Percentiles rank a stretch among this genome's conserved stretches.
Conservation (phyloP, 768 basidiomycete species). For the Xerocomellus amylosporus region DNA sequence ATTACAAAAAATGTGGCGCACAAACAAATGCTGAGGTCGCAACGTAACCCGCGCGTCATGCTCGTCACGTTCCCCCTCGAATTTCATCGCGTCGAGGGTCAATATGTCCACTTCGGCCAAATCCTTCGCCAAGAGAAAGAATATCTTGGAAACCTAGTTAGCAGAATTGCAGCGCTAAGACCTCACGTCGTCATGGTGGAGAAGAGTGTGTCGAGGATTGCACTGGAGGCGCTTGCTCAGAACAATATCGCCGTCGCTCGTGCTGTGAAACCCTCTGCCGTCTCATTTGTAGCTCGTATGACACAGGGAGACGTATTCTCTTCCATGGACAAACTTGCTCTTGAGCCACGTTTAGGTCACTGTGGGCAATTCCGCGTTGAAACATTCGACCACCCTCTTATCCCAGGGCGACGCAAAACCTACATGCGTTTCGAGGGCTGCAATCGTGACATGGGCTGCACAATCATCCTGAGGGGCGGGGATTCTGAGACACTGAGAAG, state of each 20-base stretch:
- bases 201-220: slow-evolving; percentile 86
- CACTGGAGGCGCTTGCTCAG: slow-evolving; percentile 79
- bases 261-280: slow-evolving; percentile 82
- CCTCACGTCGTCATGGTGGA: slow-evolving; percentile 93
- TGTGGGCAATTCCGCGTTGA: slow-evolving; percentile 84
- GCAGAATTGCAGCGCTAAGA: slow-evolving; percentile 84
- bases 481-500: slow-evolving; percentile 75
- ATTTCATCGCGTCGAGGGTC: slow-evolving; percentile 88
- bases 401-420: slow-evolving; percentile 92
- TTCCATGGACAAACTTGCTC: slow-evolving; percentile 89
- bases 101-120: slow-evolving; percentile 91
- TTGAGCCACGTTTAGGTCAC: slow-evolving; percentile 87
- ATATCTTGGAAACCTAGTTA: slow-evolving; percentile 83
- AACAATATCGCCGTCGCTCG: slow-evolving; percentile 89
- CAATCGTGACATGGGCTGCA: slow-evolving; percentile 89
- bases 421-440: slow-evolving; percentile 99
- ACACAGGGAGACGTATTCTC: slow-evolving; percentile 94
- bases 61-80: slow-evolving; percentile 93
- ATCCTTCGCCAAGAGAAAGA: slow-evolving; percentile 91
- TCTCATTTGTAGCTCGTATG: slow-evolving; percentile 87
- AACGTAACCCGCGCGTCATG: slow-evolving; percentile 91
- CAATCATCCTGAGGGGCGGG: slow-evolving; percentile 86
- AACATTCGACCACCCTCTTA: slow-evolving; percentile 91
- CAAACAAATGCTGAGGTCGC: slow-evolving; percentile 84
- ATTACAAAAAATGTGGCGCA: slow-evolving; percentile 98